Conservation (phyloP, 1,139 yeast species). For the Geotrichum carabidarum region DNA sequence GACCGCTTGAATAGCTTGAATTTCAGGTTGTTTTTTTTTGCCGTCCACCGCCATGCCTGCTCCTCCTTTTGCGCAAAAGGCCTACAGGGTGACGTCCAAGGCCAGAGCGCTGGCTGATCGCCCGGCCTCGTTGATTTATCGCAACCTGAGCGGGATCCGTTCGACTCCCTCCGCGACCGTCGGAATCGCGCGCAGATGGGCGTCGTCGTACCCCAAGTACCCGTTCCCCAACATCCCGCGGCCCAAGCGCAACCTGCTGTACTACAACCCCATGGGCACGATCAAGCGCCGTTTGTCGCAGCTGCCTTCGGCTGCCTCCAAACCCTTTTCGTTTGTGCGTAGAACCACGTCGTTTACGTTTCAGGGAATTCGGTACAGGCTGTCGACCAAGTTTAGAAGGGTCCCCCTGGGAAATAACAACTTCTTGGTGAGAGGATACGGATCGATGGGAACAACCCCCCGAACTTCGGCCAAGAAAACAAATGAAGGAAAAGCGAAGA, state of each 20-base stretch:
- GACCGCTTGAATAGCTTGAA: no score
- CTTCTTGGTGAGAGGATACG: constrained; percentile 14
- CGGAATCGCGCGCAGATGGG: constrained; percentile 12
- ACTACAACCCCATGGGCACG: constrained; percentile 41
- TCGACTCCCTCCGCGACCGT: constrained; percentile 20
- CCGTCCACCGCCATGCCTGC: constrained; percentile 25
- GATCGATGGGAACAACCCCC: constrained; percentile 13
- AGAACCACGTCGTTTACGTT: constrained; percentile 14
- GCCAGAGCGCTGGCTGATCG: constrained; percentile 17
- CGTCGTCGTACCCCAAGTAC: constrained; percentile 30
- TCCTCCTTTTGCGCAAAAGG: constrained; percentile 28
- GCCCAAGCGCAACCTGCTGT: constrained; percentile 55
- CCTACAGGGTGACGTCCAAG: constrained; percentile 17
- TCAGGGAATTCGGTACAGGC: constrained; percentile 15
- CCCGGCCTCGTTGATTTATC: constrained; percentile 22
- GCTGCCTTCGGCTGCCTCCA: constrained; percentile 16
- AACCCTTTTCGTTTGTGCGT: constrained; percentile 19
- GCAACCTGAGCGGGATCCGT: constrained; percentile 23
- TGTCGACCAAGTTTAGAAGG: constrained; percentile 17
- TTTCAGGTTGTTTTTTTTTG: no score
- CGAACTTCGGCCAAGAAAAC: constrained; percentile 1
- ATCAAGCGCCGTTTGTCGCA: constrained; percentile 29
- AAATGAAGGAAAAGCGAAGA: constrained; percentile 26
- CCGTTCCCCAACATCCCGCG: constrained; percentile 59
- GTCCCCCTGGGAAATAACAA: constrained; percentile 11